Conservation (phyloP, 805 yeast genomes). For the Nakazawaea wyomingensis region DNA sequence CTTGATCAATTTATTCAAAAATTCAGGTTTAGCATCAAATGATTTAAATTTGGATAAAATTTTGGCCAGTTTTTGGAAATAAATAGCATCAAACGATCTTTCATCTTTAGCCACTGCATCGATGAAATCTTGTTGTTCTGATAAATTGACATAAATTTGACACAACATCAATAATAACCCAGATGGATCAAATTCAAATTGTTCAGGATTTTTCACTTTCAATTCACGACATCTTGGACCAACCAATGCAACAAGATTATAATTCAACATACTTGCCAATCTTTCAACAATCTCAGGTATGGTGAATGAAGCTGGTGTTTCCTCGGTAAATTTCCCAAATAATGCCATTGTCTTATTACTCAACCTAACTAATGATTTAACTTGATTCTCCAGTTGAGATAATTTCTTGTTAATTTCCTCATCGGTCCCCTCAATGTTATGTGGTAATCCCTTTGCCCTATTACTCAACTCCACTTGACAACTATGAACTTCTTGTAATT, state of each 20-base stretch:
- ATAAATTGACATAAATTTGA: slow-evolving; percentile 70
- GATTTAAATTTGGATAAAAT: slow-evolving; percentile 53
- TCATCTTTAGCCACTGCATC: slow-evolving; percentile 84
- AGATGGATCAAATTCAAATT: slow-evolving; percentile 79
- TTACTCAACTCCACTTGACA: slow-evolving; percentile 59
- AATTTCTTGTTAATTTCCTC: slow-evolving; percentile 59
- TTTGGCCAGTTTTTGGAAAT: slow-evolving; percentile 65
- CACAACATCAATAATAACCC: slow-evolving; percentile 62
- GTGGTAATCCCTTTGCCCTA: slow-evolving; percentile 33
- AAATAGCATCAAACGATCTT: slow-evolving; percentile 71
- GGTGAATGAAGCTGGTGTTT: slow-evolving; percentile 81
- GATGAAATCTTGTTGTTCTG: slow-evolving; percentile 59
- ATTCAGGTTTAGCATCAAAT: slow-evolving; percentile 46
- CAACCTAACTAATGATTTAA: slow-evolving; percentile 75
- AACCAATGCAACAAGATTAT: slow-evolving; percentile 84
- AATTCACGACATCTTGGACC: slow-evolving; percentile 92
- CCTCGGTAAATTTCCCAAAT: slow-evolving; percentile 75
- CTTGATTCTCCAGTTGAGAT: slow-evolving; percentile 63
- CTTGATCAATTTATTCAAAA: slow-evolving; percentile 41
- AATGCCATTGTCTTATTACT: slow-evolving; percentile 78
- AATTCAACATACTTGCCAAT: slow-evolving; percentile 92
- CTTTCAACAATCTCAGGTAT: slow-evolving; percentile 90
- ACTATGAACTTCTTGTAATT: slow-evolving; percentile 70
- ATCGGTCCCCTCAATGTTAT: slow-evolving; percentile 42
- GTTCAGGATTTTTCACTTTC: slow-evolving; percentile 78